phyloP scores from a whole-genome alignment of 2,329 filamentous ascomycete species.

The Phyllosticta ampelicida region DNA sequence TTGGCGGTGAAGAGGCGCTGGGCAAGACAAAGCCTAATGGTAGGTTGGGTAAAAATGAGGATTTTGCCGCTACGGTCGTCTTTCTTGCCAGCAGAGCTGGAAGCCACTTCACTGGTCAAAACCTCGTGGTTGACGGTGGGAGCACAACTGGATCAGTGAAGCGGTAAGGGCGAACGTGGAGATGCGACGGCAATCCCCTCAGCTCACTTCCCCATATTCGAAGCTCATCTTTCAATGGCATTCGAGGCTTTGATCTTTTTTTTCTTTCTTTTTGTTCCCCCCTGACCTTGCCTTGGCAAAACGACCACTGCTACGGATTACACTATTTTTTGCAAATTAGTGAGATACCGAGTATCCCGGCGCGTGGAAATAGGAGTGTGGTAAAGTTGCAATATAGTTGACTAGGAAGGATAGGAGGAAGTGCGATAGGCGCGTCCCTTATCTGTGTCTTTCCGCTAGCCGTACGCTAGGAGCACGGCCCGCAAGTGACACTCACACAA shows the following conservation, averaged over 20 bases:
- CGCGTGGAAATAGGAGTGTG: too few relatives aligned
- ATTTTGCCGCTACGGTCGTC: conserved; percentile 29
- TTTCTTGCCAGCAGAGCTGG: conserved; percentile 15
- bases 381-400: too few relatives aligned
- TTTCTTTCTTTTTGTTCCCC: not conserved
- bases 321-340: too few relatives aligned
- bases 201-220: not conserved
- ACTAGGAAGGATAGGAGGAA: too few relatives aligned
- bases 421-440: too few relatives aligned
- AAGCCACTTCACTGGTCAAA: not conserved
- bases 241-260: not conserved
- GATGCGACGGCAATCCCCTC: not conserved
- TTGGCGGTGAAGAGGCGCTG: conserved; percentile 32
- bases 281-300: not conserved
- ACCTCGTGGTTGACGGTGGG: not conserved
- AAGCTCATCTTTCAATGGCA: not conserved
- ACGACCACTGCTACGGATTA: not conserved
- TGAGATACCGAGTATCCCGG: too few relatives aligned
- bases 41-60: conserved; percentile 24
- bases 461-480: too few relatives aligned
- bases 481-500: too few relatives aligned
- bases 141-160: not conserved
- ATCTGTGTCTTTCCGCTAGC: too few relatives aligned
- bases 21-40: conserved; percentile 22
- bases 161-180: not conserved